Evolutionary conservation across 768 basidiomycete species (phyloP).

Genomic region (Russula lepida): DNA sequence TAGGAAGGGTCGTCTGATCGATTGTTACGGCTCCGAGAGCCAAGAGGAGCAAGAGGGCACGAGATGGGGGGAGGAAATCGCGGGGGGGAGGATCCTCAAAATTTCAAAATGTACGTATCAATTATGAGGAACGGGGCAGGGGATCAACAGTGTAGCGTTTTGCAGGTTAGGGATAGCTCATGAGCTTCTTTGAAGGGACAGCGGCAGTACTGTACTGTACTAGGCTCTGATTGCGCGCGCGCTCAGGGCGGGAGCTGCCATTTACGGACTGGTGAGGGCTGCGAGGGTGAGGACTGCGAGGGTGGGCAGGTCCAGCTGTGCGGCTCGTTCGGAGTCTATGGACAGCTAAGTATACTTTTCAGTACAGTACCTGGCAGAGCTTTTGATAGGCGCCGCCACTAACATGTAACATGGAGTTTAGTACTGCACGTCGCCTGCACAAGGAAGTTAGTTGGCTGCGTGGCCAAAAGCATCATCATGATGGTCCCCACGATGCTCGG

Average conservation of each 20-base stretch:
- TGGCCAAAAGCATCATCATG: background rate
- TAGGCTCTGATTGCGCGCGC: too few species aligned
- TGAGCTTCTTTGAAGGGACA: constrained; percentile 3
- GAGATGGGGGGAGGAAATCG: background rate
- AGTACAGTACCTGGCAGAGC: background rate
- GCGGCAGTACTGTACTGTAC: too few species aligned
- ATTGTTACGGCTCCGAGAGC: background rate
- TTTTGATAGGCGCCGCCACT: background rate
- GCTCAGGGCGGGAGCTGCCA: background rate
- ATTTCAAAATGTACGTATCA: background rate
- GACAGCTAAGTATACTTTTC: background rate
- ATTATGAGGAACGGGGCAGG: background rate
- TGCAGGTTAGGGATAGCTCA: constrained; percentile 1
- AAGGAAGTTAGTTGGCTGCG: background rate
- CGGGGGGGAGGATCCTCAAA: background rate
- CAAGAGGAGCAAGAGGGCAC: background rate
- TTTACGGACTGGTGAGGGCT: background rate
- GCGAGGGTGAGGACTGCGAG: too few species aligned
- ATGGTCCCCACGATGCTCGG: background rate
- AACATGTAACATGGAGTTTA: background rate
- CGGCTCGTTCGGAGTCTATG: background rate
- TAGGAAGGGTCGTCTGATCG: too few species aligned
- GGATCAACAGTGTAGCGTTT: background rate
- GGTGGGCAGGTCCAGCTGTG: background rate
- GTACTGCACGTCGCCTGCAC: background rate